Evolutionary conservation across 345 rosid species (phyloP), one percentile per base, ranked within the genome.

Genomic region (Bretschneidera sinensis): DNA sequence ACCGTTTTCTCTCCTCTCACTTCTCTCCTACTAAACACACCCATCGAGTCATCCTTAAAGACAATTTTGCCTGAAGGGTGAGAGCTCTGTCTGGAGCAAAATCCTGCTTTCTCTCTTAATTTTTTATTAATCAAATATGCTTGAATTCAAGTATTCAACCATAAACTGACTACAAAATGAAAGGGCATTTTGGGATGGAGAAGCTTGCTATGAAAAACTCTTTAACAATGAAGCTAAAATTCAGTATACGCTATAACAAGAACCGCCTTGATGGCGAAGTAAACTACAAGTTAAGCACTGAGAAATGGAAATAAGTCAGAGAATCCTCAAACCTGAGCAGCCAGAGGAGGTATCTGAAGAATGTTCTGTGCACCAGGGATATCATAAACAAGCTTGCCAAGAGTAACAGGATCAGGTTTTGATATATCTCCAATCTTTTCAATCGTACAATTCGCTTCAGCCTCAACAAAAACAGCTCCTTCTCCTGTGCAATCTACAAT

Each of bases 401-500:
- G 95, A 43, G 74, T 74, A 24, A 60, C 75, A 34, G 96, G 96
- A 22, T 89, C 84, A 50, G 82, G 84, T 65, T 74, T 85, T 20
- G 89, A 72, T 43, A 71, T 80, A 51, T 85, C 82, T 16, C 81
- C 86, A 0, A 89, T 74, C 25, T 72, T 83, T 18, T 73, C 76
- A 1, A 92, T 62, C 2, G 67, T 60, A 60, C 83, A 85, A 49
- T 81, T 72, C 1, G 96, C 83, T 62, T 87, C 91, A 59, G 95
- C 95, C 68, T 87, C 96, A 17, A 92, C 91, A 51, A 92, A 83
- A 50, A 92, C 86, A 48, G 85, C 92, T 51, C 98, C 98, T 21
- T 92, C 91, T 19, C 83, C 91, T 0, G 83, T 81, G 75, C 98
- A 87, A 62, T 87, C 77, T 39, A 89, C 86, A 9, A 81, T 81